These are phyloP conservation scores for Kuraishia molischiana DNA, from an alignment of 805 yeast genomes.

Conservation along the genomic window DNA sequence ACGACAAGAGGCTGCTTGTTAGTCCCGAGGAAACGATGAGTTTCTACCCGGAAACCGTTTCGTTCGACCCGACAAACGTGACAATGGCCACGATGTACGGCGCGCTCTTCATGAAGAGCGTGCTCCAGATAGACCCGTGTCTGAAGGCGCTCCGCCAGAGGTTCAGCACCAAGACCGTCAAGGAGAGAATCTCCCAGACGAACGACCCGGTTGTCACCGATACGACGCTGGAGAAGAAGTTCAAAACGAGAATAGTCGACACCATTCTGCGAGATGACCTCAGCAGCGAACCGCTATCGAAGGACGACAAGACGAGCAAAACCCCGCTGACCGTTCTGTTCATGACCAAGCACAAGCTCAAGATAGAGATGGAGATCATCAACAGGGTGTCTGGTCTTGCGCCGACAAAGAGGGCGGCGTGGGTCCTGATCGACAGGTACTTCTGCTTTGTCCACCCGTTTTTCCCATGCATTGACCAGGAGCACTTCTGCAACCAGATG, in stretches of 20 bases:
- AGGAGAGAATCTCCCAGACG: background rate
- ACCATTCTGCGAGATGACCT: background rate
- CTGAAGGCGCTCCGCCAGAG: background rate
- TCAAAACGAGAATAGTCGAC: background rate
- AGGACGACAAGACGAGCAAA: background rate
- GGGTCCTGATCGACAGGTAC: slow-evolving; percentile 31
- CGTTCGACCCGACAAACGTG: background rate
- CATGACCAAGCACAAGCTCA: background rate
- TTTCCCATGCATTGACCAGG: slow-evolving; percentile 35
- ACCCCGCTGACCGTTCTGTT: background rate
- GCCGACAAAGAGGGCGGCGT: slow-evolving; percentile 28
- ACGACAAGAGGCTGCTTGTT: no score
- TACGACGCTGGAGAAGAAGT: background rate
- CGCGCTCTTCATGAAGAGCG: background rate
- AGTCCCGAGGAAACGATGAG: background rate
- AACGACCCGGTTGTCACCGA: background rate
- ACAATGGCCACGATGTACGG: background rate
- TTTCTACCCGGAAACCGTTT: background rate
- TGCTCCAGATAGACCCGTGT: background rate
- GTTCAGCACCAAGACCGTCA: background rate
- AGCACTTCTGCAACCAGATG: slow-evolving; percentile 20
- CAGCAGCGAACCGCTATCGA: background rate
- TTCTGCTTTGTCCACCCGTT: slow-evolving; percentile 35
- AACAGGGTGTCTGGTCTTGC: slow-evolving; percentile 9
- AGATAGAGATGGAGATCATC: background rate